Base-by-base conservation (phyloP, 2,329 filamentous ascomycete species). In the Paecilomyces formosus region DNA sequence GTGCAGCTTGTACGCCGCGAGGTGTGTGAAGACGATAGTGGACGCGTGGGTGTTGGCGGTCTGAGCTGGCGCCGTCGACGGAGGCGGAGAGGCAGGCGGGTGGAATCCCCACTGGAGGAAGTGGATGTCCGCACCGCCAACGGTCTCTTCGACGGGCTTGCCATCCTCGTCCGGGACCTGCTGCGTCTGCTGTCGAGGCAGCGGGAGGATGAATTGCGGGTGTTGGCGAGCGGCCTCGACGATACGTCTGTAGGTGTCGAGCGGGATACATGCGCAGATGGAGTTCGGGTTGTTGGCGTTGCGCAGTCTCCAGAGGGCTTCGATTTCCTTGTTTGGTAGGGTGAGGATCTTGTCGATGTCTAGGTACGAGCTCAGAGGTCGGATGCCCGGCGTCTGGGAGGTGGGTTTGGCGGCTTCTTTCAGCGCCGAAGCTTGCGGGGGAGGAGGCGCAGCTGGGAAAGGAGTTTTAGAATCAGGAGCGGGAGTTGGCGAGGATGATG, bases 81-180 rank as follows among this genome's bases (percentile, higher is more conserved):
- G 60, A 1, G 68, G 63, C 5, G 66, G 61, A 21, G 67, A 69
- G 1, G 81, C 76, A 2, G 81, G 79, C 0, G 86, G 82, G 60
- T 96, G 92, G 75, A 96, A 97, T 0, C 89, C 89, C 91, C 95
- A 99, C 76, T 99, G 93, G 62, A 99, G 76, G 74, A 96, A 96
- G 76, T 99, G 94, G 53, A 99, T 92, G 74, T 97, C 94, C 53
- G 92, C 90, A 55, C 90, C 90, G 54, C 67, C 69, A 21, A 66
- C 74, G 59, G 58, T 66, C 51, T 62, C 71, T 60, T 63, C 66
- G 33, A 62, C 57, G 2, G 64, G 63, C 3, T 62, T 62, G 3
- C 62, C 58, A 5, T 62, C 64, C 53, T 77, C 61, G 4, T 64
- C 58, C 0, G 61, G 33, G 35, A 58, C 54, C 21, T 58, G 59